These are phyloP conservation scores for Rhodocollybia butyracea DNA, from an alignment of 768 basidiomycete species.

Conservation along the genomic window DNA sequence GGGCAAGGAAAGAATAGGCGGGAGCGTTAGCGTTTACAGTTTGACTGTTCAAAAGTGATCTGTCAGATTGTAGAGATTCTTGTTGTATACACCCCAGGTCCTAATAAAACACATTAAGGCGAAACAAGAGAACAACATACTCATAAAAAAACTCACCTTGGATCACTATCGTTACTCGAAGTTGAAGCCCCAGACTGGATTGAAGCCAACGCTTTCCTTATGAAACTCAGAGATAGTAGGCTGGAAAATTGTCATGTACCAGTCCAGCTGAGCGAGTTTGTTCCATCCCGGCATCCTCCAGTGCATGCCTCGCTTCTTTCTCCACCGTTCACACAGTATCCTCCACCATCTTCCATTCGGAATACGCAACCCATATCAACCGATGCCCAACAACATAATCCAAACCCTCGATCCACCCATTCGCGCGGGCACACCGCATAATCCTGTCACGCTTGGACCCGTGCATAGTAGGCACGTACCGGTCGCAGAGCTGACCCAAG, in stretches of 20 bases:
- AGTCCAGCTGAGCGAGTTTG: constrained; percentile 49
- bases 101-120: constrained; percentile 42
- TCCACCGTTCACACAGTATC: constrained; percentile 67
- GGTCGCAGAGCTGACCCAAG: constrained; percentile 62
- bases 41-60: constrained; percentile 83
- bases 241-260: constrained; percentile 76
- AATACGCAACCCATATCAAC: constrained; percentile 71
- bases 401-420: constrained; percentile 73
- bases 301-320: constrained; percentile 40
- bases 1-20: constrained; percentile 65
- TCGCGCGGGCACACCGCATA: constrained; percentile 66
- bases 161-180: too few relatives aligned
- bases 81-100: constrained; percentile 80
- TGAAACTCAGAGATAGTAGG: constrained; percentile 70
- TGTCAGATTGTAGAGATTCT: constrained; percentile 76
- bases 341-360: constrained; percentile 83
- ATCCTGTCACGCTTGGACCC: constrained; percentile 66
- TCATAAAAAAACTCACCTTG: too few relatives aligned
- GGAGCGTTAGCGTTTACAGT: constrained; percentile 42
- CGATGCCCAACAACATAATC: constrained; percentile 71
- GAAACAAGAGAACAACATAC: too few relatives aligned
- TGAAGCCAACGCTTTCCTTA: constrained; percentile 87
- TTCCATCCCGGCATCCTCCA: constrained; percentile 25
- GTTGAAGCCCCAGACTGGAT: too few relatives aligned
- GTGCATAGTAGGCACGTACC: constrained; percentile 76